These are phyloP conservation scores for Wickerhamiella brachini DNA, from an alignment of 805 yeast species.

Conservation along the genomic window DNA sequence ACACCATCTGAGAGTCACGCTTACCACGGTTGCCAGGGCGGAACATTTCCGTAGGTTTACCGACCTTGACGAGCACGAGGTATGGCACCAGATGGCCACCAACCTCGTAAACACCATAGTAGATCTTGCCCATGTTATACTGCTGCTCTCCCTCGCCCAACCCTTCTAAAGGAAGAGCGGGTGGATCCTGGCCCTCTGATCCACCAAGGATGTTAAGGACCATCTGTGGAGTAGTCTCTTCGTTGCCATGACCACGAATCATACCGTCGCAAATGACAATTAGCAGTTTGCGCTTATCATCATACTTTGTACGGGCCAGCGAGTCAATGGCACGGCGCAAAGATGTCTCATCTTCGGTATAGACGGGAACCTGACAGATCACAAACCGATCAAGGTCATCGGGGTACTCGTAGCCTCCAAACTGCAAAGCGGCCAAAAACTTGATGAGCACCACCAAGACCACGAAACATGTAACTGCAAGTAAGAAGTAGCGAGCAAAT, in stretches of 20 bases:
- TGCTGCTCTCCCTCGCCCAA: conserved; percentile 48
- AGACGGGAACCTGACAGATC: conserved; percentile 39
- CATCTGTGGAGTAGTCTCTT: conserved; percentile 42
- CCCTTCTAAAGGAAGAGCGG: conserved; percentile 40
- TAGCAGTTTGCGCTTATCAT: conserved; percentile 44
- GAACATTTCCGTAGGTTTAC: conserved; percentile 43
- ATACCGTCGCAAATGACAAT: conserved; percentile 49
- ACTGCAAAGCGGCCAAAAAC: conserved; percentile 30
- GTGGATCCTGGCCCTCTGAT: conserved; percentile 38
- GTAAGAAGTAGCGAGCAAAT: conserved; percentile 31
- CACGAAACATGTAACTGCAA: conserved; percentile 28
- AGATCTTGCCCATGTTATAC: conserved; percentile 50
- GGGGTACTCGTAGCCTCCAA: conserved; percentile 23
- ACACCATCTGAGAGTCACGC: conserved; percentile 47
- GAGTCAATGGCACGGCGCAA: conserved; percentile 46
- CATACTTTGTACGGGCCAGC: conserved; percentile 42
- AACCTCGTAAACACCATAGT: conserved; percentile 45
- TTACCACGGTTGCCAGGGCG: conserved; percentile 54
- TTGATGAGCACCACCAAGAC: conserved; percentile 26
- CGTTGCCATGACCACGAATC: conserved; percentile 50
- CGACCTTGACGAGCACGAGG: conserved; percentile 44
- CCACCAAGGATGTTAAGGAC: conserved; percentile 42
- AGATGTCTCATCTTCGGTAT: conserved; percentile 45
- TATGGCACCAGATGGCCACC: conserved; percentile 44
- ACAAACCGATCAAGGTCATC: conserved; percentile 29